phyloP scores from a whole-genome alignment of 2,329 filamentous ascomycete genomes.

The Aspergillus ochraceus region DNA sequence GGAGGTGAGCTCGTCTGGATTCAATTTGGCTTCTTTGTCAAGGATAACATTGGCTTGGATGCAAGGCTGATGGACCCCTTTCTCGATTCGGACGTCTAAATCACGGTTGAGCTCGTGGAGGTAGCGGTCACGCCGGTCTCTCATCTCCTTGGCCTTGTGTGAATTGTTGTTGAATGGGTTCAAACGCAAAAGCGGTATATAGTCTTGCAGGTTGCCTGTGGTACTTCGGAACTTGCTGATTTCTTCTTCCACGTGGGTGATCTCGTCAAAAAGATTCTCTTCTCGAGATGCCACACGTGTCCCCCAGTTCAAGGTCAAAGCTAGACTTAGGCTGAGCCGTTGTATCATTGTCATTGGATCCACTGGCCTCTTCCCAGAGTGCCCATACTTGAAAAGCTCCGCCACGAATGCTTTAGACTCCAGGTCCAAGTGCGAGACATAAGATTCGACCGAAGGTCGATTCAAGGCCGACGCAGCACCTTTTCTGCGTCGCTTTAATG shows the following conservation, averaged over 20 bases:
- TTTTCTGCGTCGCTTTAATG: slow-evolving; percentile 63
- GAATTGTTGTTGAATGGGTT: slow-evolving; percentile 64
- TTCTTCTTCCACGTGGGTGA: slow-evolving; percentile 70
- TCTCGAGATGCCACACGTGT: slow-evolving; percentile 60
- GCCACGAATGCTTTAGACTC: slow-evolving; percentile 64
- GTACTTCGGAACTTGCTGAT: slow-evolving; percentile 74
- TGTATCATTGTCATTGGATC: slow-evolving; percentile 70
- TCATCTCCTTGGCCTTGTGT: slow-evolving; percentile 59
- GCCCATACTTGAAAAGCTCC: slow-evolving; percentile 60
- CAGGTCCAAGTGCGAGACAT: slow-evolving; percentile 62
- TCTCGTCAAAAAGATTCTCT: slow-evolving; percentile 67
- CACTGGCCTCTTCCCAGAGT: slow-evolving; percentile 54
- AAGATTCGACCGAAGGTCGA: slow-evolving; percentile 63
- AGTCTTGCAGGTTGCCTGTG: slow-evolving; percentile 78
- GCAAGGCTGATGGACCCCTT: slow-evolving; percentile 62
- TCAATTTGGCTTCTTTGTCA: slow-evolving; percentile 63
- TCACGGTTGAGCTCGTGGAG: slow-evolving; percentile 58
- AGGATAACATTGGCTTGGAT: slow-evolving; percentile 68
- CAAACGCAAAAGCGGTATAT: slow-evolving; percentile 69
- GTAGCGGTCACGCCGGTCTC: slow-evolving; percentile 61
- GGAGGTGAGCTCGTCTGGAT: slow-evolving; percentile 62
- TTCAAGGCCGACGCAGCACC: slow-evolving; percentile 66
- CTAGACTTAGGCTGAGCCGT: slow-evolving; percentile 61
- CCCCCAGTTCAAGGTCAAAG: slow-evolving; percentile 67
- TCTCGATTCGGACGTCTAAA: slow-evolving; percentile 61